These are phyloP conservation scores for Starmerella riodocensis DNA, from an alignment of 805 yeast species.

Conservation along the genomic window DNA sequence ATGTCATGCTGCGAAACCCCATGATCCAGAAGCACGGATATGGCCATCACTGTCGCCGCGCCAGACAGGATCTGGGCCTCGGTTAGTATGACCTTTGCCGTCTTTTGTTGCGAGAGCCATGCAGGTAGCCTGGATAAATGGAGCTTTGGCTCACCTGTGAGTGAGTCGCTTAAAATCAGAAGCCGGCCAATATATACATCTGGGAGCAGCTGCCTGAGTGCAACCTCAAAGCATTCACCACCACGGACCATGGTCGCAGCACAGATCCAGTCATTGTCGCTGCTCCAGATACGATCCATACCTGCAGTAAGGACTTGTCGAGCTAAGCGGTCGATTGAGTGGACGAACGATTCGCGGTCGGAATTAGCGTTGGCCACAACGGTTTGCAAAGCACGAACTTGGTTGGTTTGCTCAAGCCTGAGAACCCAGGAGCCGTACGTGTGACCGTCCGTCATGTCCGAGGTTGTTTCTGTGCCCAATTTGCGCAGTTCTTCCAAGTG, in stretches of 20 bases:
- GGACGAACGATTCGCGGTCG: slow-evolving; percentile 63
- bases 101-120: slow-evolving; percentile 9
- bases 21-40: slow-evolving; percentile 75
- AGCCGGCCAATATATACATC: slow-evolving; percentile 70
- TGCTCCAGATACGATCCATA: slow-evolving; percentile 33
- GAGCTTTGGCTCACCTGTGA: slow-evolving; percentile 87
- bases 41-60: slow-evolving; percentile 89
- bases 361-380: slow-evolving; percentile 46
- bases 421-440: slow-evolving; percentile 5
- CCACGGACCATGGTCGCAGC: slow-evolving; percentile 77
- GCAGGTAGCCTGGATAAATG: slow-evolving; percentile 68
- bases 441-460: slow-evolving; percentile 13
- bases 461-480: slow-evolving; percentile 35
- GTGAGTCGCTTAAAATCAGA: slow-evolving; percentile 72
- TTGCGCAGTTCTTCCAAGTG: slow-evolving; percentile 54
- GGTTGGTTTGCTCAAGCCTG: slow-evolving; percentile 36
- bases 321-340: slow-evolving; percentile 76
- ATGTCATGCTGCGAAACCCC: slow-evolving; percentile 50
- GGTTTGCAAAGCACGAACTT: slow-evolving; percentile 58
- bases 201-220: slow-evolving; percentile 64
- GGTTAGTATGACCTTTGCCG: slow-evolving; percentile 45
- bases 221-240: slow-evolving; percentile 81
- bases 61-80: slow-evolving; percentile 88
- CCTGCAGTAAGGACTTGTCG: slow-evolving; percentile 56
- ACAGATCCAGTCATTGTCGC: slow-evolving; percentile 30